Conservation (phyloP, 2,329 filamentous ascomycete species). For the Cladorrhinum sp. region DNA sequence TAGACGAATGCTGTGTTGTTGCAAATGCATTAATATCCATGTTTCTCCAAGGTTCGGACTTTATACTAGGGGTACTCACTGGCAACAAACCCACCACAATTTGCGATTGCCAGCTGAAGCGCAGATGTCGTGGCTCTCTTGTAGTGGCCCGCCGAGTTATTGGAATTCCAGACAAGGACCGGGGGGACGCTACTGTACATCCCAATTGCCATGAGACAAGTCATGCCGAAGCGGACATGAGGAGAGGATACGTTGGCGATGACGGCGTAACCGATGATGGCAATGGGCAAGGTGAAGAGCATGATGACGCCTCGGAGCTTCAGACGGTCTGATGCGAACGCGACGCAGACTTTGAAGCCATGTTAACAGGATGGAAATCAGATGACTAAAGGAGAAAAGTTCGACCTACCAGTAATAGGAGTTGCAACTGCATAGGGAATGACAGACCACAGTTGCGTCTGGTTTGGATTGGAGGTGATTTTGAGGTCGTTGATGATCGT, state of each 20-base stretch:
- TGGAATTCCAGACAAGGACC: slow-evolving; percentile 64
- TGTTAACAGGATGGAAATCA: not conserved
- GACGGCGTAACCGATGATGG: slow-evolving; percentile 63
- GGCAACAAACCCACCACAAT: slow-evolving; percentile 64
- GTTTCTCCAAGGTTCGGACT: slow-evolving; percentile 42
- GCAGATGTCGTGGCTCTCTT: slow-evolving; percentile 66
- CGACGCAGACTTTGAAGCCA: slow-evolving; percentile 43
- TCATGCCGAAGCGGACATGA: slow-evolving; percentile 61
- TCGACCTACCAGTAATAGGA: slow-evolving; percentile 45
- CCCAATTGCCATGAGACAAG: slow-evolving; percentile 64
- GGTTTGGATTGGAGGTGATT: slow-evolving; percentile 52
- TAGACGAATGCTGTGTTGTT: slow-evolving; percentile 55
- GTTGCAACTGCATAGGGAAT: slow-evolving; percentile 62
- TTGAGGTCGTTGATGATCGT: slow-evolving; percentile 60
- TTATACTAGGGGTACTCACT: slow-evolving; percentile 9
- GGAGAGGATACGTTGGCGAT: slow-evolving; percentile 55
- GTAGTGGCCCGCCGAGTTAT: slow-evolving; percentile 67
- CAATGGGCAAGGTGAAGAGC: slow-evolving; percentile 60
- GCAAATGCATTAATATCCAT: slow-evolving; percentile 54
- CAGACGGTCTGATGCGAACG: slow-evolving; percentile 59
- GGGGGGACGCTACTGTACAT: slow-evolving; percentile 62
- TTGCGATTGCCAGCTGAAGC: slow-evolving; percentile 63
- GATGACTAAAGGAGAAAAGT: not conserved
- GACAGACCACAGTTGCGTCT: slow-evolving; percentile 61
- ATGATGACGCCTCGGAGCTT: slow-evolving; percentile 59